Base-by-base conservation (phyloP, 805 yeast genomes). In the Ascoidea rubescens region DNA sequence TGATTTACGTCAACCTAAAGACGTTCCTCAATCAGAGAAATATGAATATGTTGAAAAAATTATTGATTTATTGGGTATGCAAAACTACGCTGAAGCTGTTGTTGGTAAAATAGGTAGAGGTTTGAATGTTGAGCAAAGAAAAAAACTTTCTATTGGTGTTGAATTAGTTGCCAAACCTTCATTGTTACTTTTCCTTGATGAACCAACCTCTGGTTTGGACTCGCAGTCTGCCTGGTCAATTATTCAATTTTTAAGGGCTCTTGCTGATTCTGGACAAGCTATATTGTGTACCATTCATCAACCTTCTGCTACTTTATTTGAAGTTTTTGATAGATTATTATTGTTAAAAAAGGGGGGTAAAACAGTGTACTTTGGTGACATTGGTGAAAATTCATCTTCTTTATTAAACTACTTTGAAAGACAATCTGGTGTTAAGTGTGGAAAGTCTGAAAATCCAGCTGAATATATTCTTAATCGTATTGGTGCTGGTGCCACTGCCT, bases 341-440 rank as follows among this genome's bases (percentile, higher is more conserved):
- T 72, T 83, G 57, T 68, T 84, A 61, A 79, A 79, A 56, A 75
- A 74, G 56, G 91, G 90, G 59, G 91, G 91, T 54, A 69, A 74
- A 62, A 83, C 89, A 48, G 84, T 53, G 32, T 84, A 83, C 63
- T 84, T 82, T 63, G 91, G 91, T 57, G 86, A 82, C 55, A 79
- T 82, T 58, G 85, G 87, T 49, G 67, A 72, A 49, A 75, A 78
- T 62, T 77, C 80, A 6, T 67, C 73, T 12, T 64, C 66, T 1
- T 63, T 75, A 30, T 60, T 70, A 51, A 64, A 64, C 52, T 55
- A 71, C 61, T 59, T 78, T 69, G 82, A 80, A 64, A 67, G 68
- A 52, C 62, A 56, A 51, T 58, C 65, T 54, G 72, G 64, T 53
- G 68, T 60, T 31, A 62, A 54, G 57, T 73, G 71, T 69, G 73